Percentiles rank a stretch among this genome's conserved stretches.
phyloP scores from a whole-genome alignment of 306 rosid genomes.

The Morella rubra region DNA sequence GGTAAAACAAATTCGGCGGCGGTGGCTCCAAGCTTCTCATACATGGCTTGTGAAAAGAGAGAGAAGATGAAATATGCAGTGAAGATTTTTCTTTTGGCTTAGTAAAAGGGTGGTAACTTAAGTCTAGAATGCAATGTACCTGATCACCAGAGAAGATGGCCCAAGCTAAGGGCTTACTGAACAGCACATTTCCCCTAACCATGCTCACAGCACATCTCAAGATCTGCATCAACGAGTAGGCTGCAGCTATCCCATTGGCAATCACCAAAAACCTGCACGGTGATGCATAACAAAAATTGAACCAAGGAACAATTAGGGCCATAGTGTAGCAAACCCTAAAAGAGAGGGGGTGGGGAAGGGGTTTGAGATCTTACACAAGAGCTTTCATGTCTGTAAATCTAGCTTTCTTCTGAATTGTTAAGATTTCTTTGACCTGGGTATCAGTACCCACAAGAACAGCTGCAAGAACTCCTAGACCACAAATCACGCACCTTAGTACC shows the following conservation, averaged over 20 bases:
- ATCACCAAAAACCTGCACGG: constrained; percentile 64
- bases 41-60: not conserved
- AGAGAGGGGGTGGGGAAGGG: not conserved
- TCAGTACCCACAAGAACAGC: constrained; percentile 85
- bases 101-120: not conserved
- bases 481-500: constrained; percentile 62
- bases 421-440: constrained; percentile 61
- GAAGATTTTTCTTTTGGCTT: not conserved
- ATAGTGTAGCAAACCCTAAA: not conserved
- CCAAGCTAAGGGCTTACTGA: constrained; percentile 88
- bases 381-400: constrained; percentile 79
- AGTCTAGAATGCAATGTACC: constrained; percentile 37
- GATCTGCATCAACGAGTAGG: constrained; percentile 68
- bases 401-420: constrained; percentile 70
- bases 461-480: constrained; percentile 60
- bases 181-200: constrained; percentile 60
- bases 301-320: not conserved
- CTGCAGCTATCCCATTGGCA: constrained; percentile 68
- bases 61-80: not conserved
- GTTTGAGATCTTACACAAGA: constrained; percentile 57
- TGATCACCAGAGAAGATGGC: constrained; percentile 79
- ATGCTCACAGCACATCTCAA: constrained; percentile 60
- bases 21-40: not conserved
- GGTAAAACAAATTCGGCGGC: not conserved
- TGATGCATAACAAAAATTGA: constrained; percentile 8